Percentiles rank a stretch among this genome's conserved stretches.
Conservation (phyloP, 192 early-diverging fungal genomes). For the Cetraspora pellucida region DNA sequence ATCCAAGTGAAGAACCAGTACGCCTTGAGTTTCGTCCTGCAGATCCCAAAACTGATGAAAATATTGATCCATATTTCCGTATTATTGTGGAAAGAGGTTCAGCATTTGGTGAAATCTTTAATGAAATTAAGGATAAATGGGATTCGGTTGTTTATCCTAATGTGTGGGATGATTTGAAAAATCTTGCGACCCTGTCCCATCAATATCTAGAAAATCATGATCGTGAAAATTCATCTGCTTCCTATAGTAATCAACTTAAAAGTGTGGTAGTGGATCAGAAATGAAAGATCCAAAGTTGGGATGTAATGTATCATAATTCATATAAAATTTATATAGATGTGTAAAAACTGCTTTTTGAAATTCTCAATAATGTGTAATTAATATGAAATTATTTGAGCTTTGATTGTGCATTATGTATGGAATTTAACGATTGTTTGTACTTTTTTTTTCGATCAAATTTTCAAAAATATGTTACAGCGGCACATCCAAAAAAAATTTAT, state of each 20-base stretch:
- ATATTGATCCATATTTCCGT: slow-evolving; percentile 20
- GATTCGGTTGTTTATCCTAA: slow-evolving; percentile 17
- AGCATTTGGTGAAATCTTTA: slow-evolving; percentile 10
- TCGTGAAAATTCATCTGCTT: neutral
- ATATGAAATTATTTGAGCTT: no score
- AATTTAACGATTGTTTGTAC: no score
- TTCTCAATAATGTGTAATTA: no score
- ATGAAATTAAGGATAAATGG: slow-evolving; percentile 4
- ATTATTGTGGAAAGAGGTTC: neutral
- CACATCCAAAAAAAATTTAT: no score
- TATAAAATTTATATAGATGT: no score
- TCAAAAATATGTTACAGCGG: no score
- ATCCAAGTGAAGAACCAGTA: slow-evolving; percentile 3
- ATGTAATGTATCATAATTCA: no score
- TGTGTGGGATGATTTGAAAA: slow-evolving; percentile 26
- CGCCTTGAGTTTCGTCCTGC: slow-evolving; percentile 26
- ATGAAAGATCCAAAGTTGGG: no score
- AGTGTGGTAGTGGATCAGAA: neutral
- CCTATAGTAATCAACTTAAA: neutral
- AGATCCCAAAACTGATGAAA: slow-evolving; percentile 17
- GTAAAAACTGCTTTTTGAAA: no score
- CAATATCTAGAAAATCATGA: neutral
- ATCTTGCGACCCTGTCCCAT: neutral
- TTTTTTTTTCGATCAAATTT: no score
- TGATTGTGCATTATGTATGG: no score